Percentiles rank a stretch among this genome's conserved stretches.
Conservation (phyloP, 768 basidiomycete genomes). For the Suillus alpinus region DNA sequence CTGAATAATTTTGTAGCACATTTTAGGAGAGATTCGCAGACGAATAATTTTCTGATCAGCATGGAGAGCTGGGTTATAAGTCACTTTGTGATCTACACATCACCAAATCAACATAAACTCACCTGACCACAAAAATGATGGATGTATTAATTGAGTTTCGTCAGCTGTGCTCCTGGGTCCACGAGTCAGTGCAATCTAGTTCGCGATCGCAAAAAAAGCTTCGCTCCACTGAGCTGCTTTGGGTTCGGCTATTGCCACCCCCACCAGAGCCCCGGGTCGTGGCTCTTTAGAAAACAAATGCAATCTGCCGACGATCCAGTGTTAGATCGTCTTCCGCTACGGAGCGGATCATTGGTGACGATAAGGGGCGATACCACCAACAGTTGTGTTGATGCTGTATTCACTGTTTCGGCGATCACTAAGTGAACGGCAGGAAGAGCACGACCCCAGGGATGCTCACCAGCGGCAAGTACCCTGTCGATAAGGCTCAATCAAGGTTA, state of each 20-base stretch:
- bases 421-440: neutral
- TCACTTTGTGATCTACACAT: neutral
- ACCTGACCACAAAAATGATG: neutral
- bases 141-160: neutral
- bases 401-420: neutral
- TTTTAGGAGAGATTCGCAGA: conserved; percentile 11
- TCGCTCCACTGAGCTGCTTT: neutral
- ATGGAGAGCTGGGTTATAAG: neutral
- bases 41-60: neutral
- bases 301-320: neutral
- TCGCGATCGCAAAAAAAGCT: neutral
- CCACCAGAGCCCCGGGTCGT: neutral
- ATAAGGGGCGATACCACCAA: neutral
- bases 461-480: neutral
- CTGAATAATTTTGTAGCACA: conserved; percentile 35
- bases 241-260: neutral
- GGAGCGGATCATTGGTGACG: neutral
- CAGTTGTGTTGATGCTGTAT: neutral
- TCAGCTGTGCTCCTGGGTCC: neutral
- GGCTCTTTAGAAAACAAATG: neutral
- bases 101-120: neutral
- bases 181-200: neutral
- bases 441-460: neutral
- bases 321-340: neutral
- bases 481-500: neutral